Percentiles rank a stretch among this genome's conserved stretches.
phyloP scores from a whole-genome alignment of 2,329 filamentous ascomycete species.

The Reticulascus tulasneorum region DNA sequence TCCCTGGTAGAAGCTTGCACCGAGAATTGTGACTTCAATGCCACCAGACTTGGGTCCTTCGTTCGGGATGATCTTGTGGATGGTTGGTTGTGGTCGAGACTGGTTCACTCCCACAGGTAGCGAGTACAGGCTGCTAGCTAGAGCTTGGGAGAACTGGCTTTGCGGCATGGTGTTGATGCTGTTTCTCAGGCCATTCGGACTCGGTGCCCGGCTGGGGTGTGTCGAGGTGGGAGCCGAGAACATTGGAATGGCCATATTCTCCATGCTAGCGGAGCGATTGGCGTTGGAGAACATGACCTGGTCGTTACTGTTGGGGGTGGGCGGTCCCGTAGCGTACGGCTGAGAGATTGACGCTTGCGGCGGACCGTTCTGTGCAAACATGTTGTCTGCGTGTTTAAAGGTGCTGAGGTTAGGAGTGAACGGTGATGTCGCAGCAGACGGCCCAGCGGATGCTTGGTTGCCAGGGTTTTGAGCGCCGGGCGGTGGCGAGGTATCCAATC shows the following conservation, averaged over 20 bases:
- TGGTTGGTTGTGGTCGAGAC: conserved; percentile 50
- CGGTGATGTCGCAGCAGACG: conserved; percentile 45
- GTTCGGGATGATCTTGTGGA: conserved; percentile 78
- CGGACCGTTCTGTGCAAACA: conserved; percentile 22
- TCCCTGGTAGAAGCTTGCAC: conserved; percentile 70
- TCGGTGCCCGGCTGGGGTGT: conserved; percentile 74
- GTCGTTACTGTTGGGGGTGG: conserved; percentile 64
- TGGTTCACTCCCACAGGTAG: conserved; percentile 46
- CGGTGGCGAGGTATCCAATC: conserved; percentile 58
- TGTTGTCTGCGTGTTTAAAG: conserved; percentile 35
- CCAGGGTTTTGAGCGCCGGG: conserved; percentile 30
- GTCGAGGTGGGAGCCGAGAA: conserved; percentile 70
- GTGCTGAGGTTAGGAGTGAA: conserved; percentile 45
- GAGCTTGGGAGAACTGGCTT: conserved; percentile 42
- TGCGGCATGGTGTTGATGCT: conserved; percentile 37
- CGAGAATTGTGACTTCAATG: conserved; percentile 81
- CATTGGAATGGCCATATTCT: conserved; percentile 60
- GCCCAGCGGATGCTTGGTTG: conserved; percentile 32
- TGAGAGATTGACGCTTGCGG: conserved; percentile 20
- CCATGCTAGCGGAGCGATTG: conserved; percentile 60
- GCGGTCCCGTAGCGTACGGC: conserved; percentile 50
- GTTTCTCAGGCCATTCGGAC: conserved; percentile 55
- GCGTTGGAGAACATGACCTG: conserved; percentile 51
- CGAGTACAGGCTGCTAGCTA: conserved; percentile 46
- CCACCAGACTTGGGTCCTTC: conserved; percentile 81